Evolutionary conservation across 352 stramenopile genomes (phyloP), one percentile per base, ranked within the genome.

Genomic region (Pseudoperonospora humuli): DNA sequence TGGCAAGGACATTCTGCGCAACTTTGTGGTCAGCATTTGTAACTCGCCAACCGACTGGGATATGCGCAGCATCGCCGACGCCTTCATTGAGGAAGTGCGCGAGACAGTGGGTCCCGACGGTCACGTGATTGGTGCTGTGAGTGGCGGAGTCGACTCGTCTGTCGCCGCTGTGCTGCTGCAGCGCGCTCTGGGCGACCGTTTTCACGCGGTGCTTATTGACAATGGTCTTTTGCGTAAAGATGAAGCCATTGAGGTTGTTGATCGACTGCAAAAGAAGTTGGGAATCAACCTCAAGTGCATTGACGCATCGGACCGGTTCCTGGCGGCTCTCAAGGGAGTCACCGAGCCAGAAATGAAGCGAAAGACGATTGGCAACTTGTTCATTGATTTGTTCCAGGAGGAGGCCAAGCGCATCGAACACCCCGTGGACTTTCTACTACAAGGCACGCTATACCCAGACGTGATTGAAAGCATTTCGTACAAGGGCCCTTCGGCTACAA

Each of bases 141-240:
- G 82, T 56, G 97, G 97, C 19, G 97, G 97, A 13, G 97, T 99
- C 13, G 97, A 99, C 79, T 98, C 92, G 17, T 98, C 96, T 9
- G 96, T 99, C 4, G 96, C 96, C 11, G 96, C 96, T 31, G 94
- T 98, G 43, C 71, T 99, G 20, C 84, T 99, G 52, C 96, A 98
- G 50, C 77, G 85, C 38, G 97, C 96, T 33, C 97, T 99, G 27
- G 94, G 94, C 26, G 82, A 98, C 70, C 79, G 95, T 29, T 99
- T 99, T 69, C 96, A 99, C 76, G 96, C 96, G n/a, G 89, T 99
- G 26, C 71, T 99, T 34, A 97, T 99, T n/a, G 97, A 99, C 79
- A 99, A 99, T 64, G 97, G 96, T 0, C 95, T 97, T 31, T 66
- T 99, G 39, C 82, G 97, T 33, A 83, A 97, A 65, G 86, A 98